Evolutionary conservation across 768 basidiomycete genomes (phyloP).

Genomic region (Pulveroboletus sp.): DNA sequence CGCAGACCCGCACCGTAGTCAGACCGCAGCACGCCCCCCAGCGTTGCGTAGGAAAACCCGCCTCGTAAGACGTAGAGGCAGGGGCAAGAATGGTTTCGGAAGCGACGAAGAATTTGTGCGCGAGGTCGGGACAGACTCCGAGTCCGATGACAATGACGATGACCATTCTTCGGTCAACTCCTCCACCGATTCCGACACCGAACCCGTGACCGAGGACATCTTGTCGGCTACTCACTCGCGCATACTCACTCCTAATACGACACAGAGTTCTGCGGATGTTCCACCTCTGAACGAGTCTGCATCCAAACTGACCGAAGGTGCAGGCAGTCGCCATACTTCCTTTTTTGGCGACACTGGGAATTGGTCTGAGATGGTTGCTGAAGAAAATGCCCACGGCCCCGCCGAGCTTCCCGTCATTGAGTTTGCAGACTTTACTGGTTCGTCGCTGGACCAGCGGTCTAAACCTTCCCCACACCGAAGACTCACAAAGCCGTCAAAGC

Average conservation of each 20-base stretch:
- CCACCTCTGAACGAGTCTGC: slow-evolving; percentile 24
- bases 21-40: slow-evolving; percentile 31
- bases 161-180: slow-evolving; percentile 56
- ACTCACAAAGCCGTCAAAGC: slow-evolving; percentile 37
- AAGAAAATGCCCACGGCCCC: slow-evolving; percentile 58
- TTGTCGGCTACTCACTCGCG: slow-evolving; percentile 45
- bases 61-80: slow-evolving; percentile 56
- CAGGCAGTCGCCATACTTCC: slow-evolving; percentile 35
- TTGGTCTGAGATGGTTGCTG: slow-evolving; percentile 86
- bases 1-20: slow-evolving; percentile 26
- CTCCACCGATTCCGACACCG: slow-evolving; percentile 66
- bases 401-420: slow-evolving; percentile 76
- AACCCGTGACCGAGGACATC: slow-evolving; percentile 63
- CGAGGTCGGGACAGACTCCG: slow-evolving; percentile 67
- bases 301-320: slow-evolving; percentile 22
- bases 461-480: slow-evolving; percentile 39
- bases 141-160: slow-evolving; percentile 57
- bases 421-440: slow-evolving; percentile 55
- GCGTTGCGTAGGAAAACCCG: slow-evolving; percentile 35
- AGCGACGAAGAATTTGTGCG: slow-evolving; percentile 79
- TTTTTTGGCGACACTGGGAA: slow-evolving; percentile 54
- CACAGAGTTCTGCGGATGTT: slow-evolving; percentile 51
- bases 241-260: slow-evolving; percentile 63
- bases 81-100: slow-evolving; percentile 52
- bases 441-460: slow-evolving; percentile 28